These are phyloP conservation scores for Fusarium multiceps DNA, from an alignment of 2,329 filamentous ascomycete genomes.

Conservation along the genomic window DNA sequence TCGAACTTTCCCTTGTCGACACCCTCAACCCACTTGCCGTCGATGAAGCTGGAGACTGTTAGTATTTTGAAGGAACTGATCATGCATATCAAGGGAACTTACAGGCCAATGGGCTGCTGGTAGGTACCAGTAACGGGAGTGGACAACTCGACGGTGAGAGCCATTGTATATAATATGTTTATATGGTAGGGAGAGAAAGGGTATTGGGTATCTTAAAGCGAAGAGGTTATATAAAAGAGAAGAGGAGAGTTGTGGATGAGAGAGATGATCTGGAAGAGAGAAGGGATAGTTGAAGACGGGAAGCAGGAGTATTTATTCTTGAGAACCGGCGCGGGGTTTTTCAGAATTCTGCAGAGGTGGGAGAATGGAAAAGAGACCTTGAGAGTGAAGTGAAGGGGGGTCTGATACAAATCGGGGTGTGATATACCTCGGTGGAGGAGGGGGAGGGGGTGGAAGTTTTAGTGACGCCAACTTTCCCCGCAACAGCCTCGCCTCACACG, in stretches of 20 bases:
- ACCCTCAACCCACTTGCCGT: conserved; percentile 85
- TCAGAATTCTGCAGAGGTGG: conserved; percentile 6
- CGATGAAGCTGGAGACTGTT: conserved; percentile 76
- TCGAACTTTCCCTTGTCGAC: conserved; percentile 92
- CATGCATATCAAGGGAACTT: conserved; percentile 48
- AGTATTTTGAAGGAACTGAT: conserved; percentile 17
- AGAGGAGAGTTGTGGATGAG: conserved; percentile 18
- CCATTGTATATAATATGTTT: conserved; percentile 38
- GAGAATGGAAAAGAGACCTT: conserved; percentile 26
- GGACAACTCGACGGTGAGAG: conserved; percentile 69
- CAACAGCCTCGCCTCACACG: conserved; percentile 43
- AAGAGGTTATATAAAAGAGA: conserved; percentile 27
- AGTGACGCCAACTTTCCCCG: conserved; percentile 45
- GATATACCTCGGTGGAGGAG: conserved; percentile 30
- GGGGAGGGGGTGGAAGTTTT: conserved; percentile 14
- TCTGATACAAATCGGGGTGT: conserved; percentile 10
- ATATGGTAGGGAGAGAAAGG: conserved; percentile 12
- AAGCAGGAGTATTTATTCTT: conserved; percentile 46
- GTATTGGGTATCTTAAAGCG: conserved; percentile 42
- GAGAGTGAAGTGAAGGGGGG: conserved; percentile 8
- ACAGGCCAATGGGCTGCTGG: conserved; percentile 72
- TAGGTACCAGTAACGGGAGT: conserved; percentile 73
- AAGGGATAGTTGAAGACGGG: conserved; percentile 30
- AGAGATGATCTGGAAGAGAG: conserved; percentile 43
- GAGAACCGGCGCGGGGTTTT: conserved; percentile 42